Conservation (phyloP, 352 stramenopile species). For the Phytophthora aleatoria region DNA sequence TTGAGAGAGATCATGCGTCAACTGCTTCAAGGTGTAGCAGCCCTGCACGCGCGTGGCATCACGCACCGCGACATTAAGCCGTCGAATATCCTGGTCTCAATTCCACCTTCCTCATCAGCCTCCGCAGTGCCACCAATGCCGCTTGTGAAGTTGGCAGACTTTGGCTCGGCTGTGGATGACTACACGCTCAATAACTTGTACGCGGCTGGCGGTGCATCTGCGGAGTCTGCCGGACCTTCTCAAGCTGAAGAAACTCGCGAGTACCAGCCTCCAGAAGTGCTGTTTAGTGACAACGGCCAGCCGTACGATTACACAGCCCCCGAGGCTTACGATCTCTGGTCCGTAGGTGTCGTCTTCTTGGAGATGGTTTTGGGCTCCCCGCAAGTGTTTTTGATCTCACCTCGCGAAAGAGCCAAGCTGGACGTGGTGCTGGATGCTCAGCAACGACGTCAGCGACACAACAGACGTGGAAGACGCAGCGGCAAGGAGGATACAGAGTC, state of each 20-base stretch:
- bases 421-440: constrained; percentile 76
- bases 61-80: constrained; percentile 91
- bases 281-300: constrained; percentile 61
- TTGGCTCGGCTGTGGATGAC: constrained; percentile 87
- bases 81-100: constrained; percentile 76
- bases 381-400: constrained; percentile 81
- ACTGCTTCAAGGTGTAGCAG: constrained; percentile 89
- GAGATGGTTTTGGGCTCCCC: constrained; percentile 95
- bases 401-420: constrained; percentile 90
- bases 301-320: constrained; percentile 68
- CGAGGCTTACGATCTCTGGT: constrained; percentile 91
- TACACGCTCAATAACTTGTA: constrained; percentile 84
- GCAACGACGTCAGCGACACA: constrained; percentile 37
- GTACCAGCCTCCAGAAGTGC: constrained; percentile 95
- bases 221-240: constrained; percentile 63
- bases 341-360: constrained; percentile 95
- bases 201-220: constrained; percentile 45
- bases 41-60: constrained; percentile 90
- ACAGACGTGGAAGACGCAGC: constrained; percentile 17
- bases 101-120: constrained; percentile 19
- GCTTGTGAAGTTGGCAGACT: constrained; percentile 85
- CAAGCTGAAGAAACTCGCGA: constrained; percentile 93
- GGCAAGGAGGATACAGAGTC: constrained; percentile 21
- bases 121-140: constrained; percentile 29
- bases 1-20: constrained; percentile 95